A percentile compares a stretch with the other conserved stretches of the same genome.
These are phyloP conservation scores for Trichocladium uniseriatum DNA, from an alignment of 495 filamentous ascomycete genomes.

Conservation along the genomic window DNA sequence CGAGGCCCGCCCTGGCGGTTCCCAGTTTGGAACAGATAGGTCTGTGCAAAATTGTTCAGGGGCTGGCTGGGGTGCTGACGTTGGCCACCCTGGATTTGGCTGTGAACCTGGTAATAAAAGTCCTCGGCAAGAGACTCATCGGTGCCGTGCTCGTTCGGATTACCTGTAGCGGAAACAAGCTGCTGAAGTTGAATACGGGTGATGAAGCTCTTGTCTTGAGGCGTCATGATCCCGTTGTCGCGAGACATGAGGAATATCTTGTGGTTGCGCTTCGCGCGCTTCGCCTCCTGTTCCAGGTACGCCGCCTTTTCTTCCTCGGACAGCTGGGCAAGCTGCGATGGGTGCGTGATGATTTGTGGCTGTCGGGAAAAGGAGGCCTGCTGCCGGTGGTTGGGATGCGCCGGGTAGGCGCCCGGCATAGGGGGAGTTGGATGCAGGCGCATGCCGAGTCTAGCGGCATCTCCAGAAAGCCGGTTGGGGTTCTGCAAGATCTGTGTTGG, in stretches of 20 bases:
- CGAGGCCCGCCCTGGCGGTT: conserved; percentile 62
- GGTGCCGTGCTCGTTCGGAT: conserved; percentile 65
- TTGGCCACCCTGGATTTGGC: conserved; percentile 79
- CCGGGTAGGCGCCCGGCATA: conserved; percentile 8
- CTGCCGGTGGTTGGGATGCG: conserved; percentile 27
- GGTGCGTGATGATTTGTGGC: conserved; percentile 47
- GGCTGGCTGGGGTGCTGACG: conserved; percentile 85
- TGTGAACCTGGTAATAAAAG: conserved; percentile 98
- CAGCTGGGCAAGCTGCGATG: conserved; percentile 67
- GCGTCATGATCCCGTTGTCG: conserved; percentile 97
- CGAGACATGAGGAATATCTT: conserved; percentile 92
- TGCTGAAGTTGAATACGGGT: conserved; percentile 96
- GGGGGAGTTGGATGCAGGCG: conserved; percentile 20
- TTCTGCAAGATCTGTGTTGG: conserved; percentile 51
- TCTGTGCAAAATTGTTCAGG: conserved; percentile 91
- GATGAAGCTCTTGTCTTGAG: conserved; percentile 98
- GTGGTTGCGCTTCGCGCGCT: conserved; percentile 92
- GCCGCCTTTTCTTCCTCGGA: conserved; percentile 69
- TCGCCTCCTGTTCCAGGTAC: conserved; percentile 83
- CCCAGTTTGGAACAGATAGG: conserved; percentile 89
- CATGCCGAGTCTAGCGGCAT: conserved; percentile 24
- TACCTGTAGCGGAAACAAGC: conserved; percentile 82
- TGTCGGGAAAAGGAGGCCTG: conserved; percentile 33
- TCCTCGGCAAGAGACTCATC: conserved; percentile 80
- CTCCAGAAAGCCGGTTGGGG: conserved; percentile 35